phyloP scores from a whole-genome alignment of 1,139 yeast genomes.

The Geotrichum citri-aurantii region DNA sequence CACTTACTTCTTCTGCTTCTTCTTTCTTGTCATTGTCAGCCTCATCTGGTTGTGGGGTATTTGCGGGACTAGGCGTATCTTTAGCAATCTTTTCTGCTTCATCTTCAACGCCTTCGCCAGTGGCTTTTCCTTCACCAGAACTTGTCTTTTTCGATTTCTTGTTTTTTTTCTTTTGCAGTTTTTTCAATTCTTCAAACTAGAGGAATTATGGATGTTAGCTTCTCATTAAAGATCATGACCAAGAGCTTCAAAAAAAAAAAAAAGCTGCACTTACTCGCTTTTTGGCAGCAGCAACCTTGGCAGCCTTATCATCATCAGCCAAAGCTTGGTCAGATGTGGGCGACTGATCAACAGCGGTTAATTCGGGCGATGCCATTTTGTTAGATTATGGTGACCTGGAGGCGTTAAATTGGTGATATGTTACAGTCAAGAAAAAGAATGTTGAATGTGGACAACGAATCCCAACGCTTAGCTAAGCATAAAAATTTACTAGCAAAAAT shows the following conservation, averaged over 20 bases:
- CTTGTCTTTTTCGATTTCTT: conserved; percentile 36
- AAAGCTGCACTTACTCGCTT: conserved; percentile 39
- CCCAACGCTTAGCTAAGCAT: background rate
- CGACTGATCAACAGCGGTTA: background rate
- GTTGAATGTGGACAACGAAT: background rate
- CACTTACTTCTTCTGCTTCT: background rate
- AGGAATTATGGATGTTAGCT: background rate
- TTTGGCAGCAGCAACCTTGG: conserved; percentile 58
- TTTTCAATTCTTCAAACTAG: conserved; percentile 55
- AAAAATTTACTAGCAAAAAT: no score
- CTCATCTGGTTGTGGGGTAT: background rate
- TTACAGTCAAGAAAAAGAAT: background rate
- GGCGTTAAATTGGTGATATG: background rate
- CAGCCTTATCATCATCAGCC: conserved; percentile 40
- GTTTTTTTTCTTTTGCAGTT: conserved; percentile 47
- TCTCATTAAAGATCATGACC: background rate
- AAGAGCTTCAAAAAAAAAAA: background rate
- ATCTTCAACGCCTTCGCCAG: conserved; percentile 7
- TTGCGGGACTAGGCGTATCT: background rate
- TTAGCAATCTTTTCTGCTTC: conserved; percentile 12
- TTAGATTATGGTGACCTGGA: background rate
- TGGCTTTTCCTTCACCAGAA: conserved; percentile 14
- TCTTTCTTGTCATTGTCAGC: background rate
- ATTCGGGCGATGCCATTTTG: conserved; percentile 2
- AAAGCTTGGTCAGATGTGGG: background rate